Evolutionary conservation across 1,284 basidiomycete species (phyloP).

Genomic region (Wolfiporia cocos): DNA sequence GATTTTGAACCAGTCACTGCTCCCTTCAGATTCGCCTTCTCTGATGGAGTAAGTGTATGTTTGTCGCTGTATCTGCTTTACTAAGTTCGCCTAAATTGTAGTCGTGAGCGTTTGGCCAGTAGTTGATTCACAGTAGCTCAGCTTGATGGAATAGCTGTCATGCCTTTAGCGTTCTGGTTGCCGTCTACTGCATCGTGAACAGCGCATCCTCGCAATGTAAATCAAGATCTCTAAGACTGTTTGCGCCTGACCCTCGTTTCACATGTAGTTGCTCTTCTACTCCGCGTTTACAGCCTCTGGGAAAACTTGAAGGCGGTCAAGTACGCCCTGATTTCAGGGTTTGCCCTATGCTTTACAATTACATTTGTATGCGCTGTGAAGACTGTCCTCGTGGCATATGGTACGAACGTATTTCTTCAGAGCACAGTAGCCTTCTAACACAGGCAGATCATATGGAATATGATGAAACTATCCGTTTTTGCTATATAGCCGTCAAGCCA

Average conservation of each 20-base stretch:
- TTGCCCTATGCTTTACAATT: background rate
- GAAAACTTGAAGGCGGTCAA: background rate
- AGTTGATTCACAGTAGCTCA: background rate
- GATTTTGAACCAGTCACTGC: background rate
- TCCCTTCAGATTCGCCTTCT: background rate
- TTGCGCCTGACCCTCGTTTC: background rate
- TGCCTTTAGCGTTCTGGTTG: background rate
- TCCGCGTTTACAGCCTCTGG: background rate
- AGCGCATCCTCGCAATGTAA: slow-evolving; percentile 1
- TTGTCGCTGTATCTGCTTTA: background rate
- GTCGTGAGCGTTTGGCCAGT: background rate
- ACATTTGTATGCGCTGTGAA: background rate
- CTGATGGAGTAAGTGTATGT: background rate
- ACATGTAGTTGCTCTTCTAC: slow-evolving; percentile 1
- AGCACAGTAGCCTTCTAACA: background rate
- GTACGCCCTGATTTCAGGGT: background rate
- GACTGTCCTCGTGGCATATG: background rate
- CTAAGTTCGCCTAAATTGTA: background rate
- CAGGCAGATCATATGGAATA: background rate
- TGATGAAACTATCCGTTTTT: background rate
- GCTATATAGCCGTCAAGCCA: background rate
- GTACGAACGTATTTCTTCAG: background rate
- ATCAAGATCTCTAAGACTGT: background rate
- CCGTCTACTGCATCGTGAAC: background rate
- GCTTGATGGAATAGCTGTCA: background rate